Percentiles rank a stretch among this genome's conserved stretches.
phyloP scores from a whole-genome alignment of 1,284 basidiomycete genomes.

The Pterula multifida region DNA sequence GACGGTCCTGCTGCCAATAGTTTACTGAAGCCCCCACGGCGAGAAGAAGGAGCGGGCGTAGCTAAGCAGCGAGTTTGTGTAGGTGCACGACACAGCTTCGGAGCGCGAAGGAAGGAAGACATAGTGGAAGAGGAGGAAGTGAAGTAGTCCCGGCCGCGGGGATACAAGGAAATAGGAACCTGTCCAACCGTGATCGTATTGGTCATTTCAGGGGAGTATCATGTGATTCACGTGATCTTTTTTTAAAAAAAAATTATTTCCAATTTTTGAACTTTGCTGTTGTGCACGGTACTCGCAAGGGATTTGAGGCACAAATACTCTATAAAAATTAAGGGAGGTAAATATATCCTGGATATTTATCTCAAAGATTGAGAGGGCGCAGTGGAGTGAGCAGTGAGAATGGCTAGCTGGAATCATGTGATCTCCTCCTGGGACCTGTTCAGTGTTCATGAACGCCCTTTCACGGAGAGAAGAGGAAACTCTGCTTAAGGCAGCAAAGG shows the following conservation, averaged over 20 bases:
- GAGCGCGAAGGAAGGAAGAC: constrained; percentile 1
- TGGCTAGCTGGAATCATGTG: neutral
- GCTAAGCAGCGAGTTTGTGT: constrained; percentile 32
- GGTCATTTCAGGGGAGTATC: no score
- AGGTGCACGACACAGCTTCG: neutral
- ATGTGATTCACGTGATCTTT: no score
- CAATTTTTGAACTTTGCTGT: no score
- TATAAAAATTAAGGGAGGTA: no score
- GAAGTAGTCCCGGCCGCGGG: neutral
- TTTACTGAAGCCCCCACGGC: constrained; percentile 38
- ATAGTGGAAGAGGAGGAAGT: neutral
- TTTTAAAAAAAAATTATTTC: no score
- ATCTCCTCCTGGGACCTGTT: neutral
- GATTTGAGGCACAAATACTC: no score
- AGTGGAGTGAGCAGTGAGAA: neutral
- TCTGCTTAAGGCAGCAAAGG: constrained; percentile 72
- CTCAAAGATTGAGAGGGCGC: neutral
- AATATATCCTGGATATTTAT: no score
- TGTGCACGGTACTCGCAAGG: no score
- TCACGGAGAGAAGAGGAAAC: constrained; percentile 84
- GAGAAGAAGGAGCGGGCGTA: constrained; percentile 32
- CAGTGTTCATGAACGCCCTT: constrained; percentile 73
- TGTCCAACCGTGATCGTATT: no score
- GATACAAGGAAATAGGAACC: no score
- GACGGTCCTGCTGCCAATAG: constrained; percentile 63